Percentiles rank a stretch among this genome's conserved stretches.
These are phyloP conservation scores for Melaleuca alternifolia DNA, from an alignment of 345 rosid species.

Conservation along the genomic window DNA sequence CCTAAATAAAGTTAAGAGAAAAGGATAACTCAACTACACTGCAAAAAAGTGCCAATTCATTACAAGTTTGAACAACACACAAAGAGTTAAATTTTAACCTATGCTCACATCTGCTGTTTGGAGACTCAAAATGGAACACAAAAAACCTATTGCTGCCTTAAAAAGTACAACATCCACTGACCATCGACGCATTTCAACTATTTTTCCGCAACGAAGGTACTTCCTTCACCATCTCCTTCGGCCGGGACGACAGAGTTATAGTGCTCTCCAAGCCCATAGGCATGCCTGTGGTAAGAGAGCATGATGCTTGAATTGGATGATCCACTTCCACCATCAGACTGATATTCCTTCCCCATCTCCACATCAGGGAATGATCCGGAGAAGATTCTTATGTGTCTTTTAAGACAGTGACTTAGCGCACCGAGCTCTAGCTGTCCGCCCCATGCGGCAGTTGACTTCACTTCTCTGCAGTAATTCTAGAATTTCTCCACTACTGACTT, in stretches of 20 bases:
- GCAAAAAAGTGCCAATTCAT: background rate
- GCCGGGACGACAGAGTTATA: constrained; percentile 42
- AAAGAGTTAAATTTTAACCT: background rate
- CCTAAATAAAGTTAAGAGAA: background rate
- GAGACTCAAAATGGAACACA: background rate
- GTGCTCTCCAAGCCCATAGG: constrained; percentile 64
- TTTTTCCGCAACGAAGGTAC: background rate
- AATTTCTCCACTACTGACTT: constrained; percentile 31
- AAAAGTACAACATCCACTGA: background rate
- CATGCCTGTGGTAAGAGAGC: constrained; percentile 59
- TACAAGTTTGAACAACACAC: background rate
- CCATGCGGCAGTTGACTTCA: constrained; percentile 62
- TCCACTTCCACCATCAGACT: constrained; percentile 10
- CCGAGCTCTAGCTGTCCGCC: constrained; percentile 64
- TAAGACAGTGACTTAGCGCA: constrained; percentile 53
- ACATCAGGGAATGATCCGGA: constrained; percentile 65
- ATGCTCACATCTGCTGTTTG: background rate
- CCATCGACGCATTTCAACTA: background rate
- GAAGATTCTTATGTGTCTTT: constrained; percentile 39
- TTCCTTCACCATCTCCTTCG: background rate
- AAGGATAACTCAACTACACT: background rate
- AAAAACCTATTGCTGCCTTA: background rate
- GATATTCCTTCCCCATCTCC: constrained; percentile 67
- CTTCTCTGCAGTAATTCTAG: constrained; percentile 47
- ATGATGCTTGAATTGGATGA: constrained; percentile 13